A percentile compares a stretch with the other conserved stretches of the same genome.
Conservation (phyloP, 306 rosid species). For the Rosa lucieae region DNA sequence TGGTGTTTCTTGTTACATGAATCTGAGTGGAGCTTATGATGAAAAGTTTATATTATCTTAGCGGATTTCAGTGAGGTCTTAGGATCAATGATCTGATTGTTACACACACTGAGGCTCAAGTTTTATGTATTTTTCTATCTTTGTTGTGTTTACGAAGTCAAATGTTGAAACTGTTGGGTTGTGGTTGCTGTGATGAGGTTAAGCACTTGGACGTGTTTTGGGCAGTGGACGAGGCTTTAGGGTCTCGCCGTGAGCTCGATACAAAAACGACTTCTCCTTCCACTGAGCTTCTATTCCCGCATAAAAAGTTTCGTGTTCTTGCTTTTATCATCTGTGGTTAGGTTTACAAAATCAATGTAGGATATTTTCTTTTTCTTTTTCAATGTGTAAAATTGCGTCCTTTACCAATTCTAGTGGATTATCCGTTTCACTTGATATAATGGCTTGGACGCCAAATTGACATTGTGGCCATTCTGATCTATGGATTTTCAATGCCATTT, state of each 20-base stretch:
- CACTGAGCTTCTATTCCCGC: slow-evolving; percentile 62
- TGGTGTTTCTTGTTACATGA: background rate
- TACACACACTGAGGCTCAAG: slow-evolving; percentile 89
- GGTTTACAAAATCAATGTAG: background rate
- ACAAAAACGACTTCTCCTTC: slow-evolving; percentile 96
- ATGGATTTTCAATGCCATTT: slow-evolving; percentile 59
- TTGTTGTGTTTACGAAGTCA: background rate
- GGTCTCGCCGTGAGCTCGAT: slow-evolving; percentile 79
- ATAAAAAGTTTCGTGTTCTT: background rate
- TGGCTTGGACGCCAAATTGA: slow-evolving; percentile 69
- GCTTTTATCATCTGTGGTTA: background rate
- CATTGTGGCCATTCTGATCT: slow-evolving; percentile 79
- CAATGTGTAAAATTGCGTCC: slow-evolving; percentile 40
- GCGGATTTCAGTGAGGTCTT: slow-evolving; percentile 96
- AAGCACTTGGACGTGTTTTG: slow-evolving; percentile 71
- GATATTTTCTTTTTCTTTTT: background rate
- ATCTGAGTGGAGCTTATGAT: slow-evolving; percentile 58
- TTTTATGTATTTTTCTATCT: background rate
- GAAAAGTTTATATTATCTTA: slow-evolving; percentile 57
- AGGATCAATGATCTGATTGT: slow-evolving; percentile 81
- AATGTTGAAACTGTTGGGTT: background rate
- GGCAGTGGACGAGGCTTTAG: slow-evolving; percentile 66
- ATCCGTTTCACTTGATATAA: slow-evolving; percentile 39
- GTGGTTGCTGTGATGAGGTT: slow-evolving; percentile 65
- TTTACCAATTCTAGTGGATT: slow-evolving; percentile 65